These are phyloP conservation scores for Malassezia psittaci DNA, from an alignment of 1,284 basidiomycete species.

Conservation along the genomic window DNA sequence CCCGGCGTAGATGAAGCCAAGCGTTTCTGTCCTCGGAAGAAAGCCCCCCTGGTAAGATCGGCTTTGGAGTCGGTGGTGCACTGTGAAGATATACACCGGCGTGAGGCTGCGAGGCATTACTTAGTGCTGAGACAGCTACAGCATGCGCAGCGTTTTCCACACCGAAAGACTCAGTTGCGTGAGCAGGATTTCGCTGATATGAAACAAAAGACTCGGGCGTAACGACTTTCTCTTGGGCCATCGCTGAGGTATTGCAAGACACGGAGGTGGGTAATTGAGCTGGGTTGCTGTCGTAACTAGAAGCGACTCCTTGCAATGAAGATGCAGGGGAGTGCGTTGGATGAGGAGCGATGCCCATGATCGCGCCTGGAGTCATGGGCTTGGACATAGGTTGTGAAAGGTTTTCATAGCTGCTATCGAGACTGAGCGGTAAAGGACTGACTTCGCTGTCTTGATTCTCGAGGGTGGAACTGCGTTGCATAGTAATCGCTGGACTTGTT, in stretches of 20 bases:
- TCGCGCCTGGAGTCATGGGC: constrained; percentile 38
- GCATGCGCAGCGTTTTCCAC: constrained; percentile 5
- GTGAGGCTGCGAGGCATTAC: constrained; percentile 7
- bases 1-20: constrained; percentile 29
- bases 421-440: constrained; percentile 37
- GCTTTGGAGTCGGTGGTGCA: constrained; percentile 9
- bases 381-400: constrained; percentile 13
- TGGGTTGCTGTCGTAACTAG: background rate
- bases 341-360: constrained; percentile 35
- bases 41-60: constrained; percentile 27
- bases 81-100: background rate
- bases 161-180: constrained; percentile 12
- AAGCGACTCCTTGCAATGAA: background rate
- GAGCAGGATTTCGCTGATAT: too few relatives aligned
- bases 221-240: too few relatives aligned
- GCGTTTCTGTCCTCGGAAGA: constrained; percentile 28
- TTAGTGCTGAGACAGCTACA: constrained; percentile 6
- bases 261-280: too few relatives aligned
- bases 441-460: background rate
- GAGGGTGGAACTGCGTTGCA: background rate
- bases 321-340: background rate
- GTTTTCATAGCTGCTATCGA: constrained; percentile 6
- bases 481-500: background rate
- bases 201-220: too few relatives aligned
- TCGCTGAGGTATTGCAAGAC: too few relatives aligned